Evolutionary conservation across 2,329 filamentous ascomycete genomes (phyloP).

Genomic region (Botrytis galanthina): DNA sequence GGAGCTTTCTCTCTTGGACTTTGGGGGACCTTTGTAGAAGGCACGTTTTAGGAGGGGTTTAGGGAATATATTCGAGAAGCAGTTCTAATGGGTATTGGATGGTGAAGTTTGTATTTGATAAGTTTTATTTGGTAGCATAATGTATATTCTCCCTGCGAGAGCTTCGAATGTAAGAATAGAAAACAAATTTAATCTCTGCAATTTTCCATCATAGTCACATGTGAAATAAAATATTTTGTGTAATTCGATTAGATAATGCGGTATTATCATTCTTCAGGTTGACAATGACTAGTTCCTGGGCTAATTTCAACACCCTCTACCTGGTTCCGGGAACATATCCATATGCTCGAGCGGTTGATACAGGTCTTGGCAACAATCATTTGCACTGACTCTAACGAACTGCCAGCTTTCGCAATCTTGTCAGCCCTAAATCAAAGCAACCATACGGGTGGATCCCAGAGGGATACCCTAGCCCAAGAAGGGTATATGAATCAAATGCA

Average conservation of each 20-base stretch:
- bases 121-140: not conserved
- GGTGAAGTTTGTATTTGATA: not conserved
- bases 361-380: not conserved
- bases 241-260: not conserved
- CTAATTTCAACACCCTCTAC: not conserved
- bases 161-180: not conserved
- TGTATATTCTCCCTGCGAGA: not conserved
- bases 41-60: not conserved
- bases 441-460: not conserved
- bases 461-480: not conserved
- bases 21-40: conserved; percentile 26
- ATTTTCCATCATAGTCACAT: not conserved
- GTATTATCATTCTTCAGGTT: not conserved
- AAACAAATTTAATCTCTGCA: not conserved
- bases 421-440: not conserved
- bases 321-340: not conserved
- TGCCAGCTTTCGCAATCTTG: not conserved
- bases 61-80: not conserved
- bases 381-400: not conserved
- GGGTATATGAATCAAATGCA: not conserved
- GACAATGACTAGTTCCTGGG: not conserved
- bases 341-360: too few species aligned
- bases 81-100: not conserved
- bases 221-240: not conserved
- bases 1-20: conserved; percentile 35